phyloP scores from a whole-genome alignment of 805 yeast genomes.

The Schwanniomyces vanrijiae region DNA sequence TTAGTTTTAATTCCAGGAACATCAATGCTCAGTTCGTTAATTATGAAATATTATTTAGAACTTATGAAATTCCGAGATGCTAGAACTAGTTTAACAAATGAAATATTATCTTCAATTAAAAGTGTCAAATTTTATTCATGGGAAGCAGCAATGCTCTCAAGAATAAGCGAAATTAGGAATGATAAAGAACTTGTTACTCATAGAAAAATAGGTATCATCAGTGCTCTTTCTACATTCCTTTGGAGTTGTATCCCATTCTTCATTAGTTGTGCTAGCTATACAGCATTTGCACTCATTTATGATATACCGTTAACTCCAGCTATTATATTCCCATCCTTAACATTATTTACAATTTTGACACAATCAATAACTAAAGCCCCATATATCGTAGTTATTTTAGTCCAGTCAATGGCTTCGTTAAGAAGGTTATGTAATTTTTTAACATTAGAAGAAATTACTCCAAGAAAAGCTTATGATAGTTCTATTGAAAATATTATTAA shows the following conservation, averaged over 20 bases:
- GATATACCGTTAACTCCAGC: conserved; percentile 32
- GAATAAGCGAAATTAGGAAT: conserved; percentile 32
- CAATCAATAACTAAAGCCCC: conserved; percentile 37
- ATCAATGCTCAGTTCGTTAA: conserved; percentile 23
- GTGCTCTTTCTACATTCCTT: conserved; percentile 30
- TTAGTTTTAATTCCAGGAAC: conserved; percentile 33
- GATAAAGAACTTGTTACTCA: conserved; percentile 29
- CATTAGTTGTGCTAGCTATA: conserved; percentile 33
- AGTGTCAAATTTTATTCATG: conserved; percentile 42
- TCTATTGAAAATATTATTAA: conserved; percentile 10
- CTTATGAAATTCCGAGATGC: conserved; percentile 36
- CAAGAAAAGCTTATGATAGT: background rate
- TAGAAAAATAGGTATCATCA: conserved; percentile 30
- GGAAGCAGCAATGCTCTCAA: conserved; percentile 40
- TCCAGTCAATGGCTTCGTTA: conserved; percentile 32
- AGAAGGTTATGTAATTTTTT: conserved; percentile 33
- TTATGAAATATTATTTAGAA: conserved; percentile 21
- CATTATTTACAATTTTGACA: conserved; percentile 35
- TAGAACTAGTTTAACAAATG: conserved; percentile 37
- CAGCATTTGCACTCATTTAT: conserved; percentile 22
- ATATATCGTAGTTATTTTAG: conserved; percentile 22
- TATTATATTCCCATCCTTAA: conserved; percentile 40
- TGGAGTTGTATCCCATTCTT: conserved; percentile 40
- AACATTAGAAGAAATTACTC: conserved; percentile 30
- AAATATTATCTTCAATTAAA: conserved; percentile 36